A percentile compares a stretch with the other conserved stretches of the same genome.
Conservation (phyloP, 352 stramenopile species). For the Pythium utonaiense region DNA sequence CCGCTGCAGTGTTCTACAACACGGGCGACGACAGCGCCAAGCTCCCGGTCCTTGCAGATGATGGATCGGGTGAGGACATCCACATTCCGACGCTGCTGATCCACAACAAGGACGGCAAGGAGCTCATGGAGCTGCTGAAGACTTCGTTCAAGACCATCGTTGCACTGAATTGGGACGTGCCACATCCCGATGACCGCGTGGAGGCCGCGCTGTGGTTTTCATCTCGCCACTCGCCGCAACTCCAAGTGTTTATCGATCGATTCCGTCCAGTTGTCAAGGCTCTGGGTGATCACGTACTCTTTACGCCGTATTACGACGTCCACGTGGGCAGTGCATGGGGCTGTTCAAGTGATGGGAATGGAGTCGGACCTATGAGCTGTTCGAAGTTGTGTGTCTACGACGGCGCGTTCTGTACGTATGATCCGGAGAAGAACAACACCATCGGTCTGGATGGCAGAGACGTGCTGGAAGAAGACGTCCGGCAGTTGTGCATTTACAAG, state of each 20-base stretch:
- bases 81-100: constrained; percentile 30
- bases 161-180: constrained; percentile 20
- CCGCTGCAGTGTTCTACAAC: constrained; percentile 23
- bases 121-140: constrained; percentile 20
- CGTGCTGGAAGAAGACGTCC: constrained; percentile 27
- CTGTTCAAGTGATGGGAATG: constrained; percentile 2
- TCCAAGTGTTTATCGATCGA: constrained; percentile 20
- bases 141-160: constrained; percentile 15
- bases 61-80: constrained; percentile 25
- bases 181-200: constrained; percentile 19
- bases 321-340: constrained; percentile 20
- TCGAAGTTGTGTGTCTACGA: constrained; percentile 25
- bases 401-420: constrained; percentile 29
- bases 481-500: constrained; percentile 26
- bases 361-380: constrained; percentile 9
- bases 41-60: constrained; percentile 21
- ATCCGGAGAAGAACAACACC: constrained; percentile 28
- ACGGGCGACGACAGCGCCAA: constrained; percentile 10
- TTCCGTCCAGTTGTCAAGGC: constrained; percentile 11
- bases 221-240: constrained; percentile 16
- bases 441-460: constrained; percentile 29
- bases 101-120: constrained; percentile 15
- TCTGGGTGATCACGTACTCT: constrained; percentile 12
- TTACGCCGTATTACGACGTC: constrained; percentile 29
- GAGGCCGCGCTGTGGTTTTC: constrained; percentile 32